phyloP scores from a whole-genome alignment of 2,329 filamentous ascomycete species.

The Colletotrichum simmondsii region DNA sequence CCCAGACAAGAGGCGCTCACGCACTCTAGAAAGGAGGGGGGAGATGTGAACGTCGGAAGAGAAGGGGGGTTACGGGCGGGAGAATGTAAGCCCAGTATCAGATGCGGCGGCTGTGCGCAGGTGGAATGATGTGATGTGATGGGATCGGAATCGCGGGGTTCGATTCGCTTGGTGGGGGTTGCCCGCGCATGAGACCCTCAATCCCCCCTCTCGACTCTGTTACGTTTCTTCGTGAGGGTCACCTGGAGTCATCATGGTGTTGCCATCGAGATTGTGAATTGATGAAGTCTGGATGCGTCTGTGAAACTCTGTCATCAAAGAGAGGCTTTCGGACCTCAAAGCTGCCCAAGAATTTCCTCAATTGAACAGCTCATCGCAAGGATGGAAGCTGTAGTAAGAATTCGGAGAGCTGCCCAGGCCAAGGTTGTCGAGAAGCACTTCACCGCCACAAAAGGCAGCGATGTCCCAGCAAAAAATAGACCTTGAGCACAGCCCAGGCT shows the following conservation, averaged over 20 bases:
- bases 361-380: conserved; percentile 10
- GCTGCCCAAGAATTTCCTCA: neutral
- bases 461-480: conserved; percentile 11
- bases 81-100: conserved; percentile 20
- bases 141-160: conserved; percentile 31
- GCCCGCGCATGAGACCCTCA: conserved; percentile 4
- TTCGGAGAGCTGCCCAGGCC: neutral
- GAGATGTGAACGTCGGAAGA: neutral
- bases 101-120: conserved; percentile 19
- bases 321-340: neutral
- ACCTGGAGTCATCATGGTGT: neutral
- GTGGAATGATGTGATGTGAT: conserved; percentile 20
- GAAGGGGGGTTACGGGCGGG: neutral
- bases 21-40: neutral
- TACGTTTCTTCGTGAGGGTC: neutral
- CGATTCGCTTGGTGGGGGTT: neutral
- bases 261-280: conserved; percentile 16
- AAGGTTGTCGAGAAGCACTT: conserved; percentile 19
- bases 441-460: conserved; percentile 27
- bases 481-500: neutral
- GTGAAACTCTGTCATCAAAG: neutral
- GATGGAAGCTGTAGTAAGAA: conserved; percentile 19
- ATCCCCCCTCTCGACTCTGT: neutral
- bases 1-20: neutral
- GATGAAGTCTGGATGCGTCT: neutral